Evolutionary conservation across 257 asterid genomes (phyloP).

Genomic region (Solanum megistacrolobum): DNA sequence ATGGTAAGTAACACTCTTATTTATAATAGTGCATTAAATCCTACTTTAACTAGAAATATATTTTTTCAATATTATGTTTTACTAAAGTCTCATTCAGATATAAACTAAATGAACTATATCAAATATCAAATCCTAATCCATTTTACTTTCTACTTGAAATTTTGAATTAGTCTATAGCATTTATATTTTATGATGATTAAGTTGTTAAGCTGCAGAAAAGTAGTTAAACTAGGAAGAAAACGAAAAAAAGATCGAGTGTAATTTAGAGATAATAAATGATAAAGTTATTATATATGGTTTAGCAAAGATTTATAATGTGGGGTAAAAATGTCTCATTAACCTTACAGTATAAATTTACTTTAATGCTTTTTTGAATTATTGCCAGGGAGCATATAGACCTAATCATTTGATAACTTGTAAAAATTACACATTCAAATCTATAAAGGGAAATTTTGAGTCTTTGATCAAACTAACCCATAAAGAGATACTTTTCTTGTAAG

Average conservation of each 20-base stretch:
- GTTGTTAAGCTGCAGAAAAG: not conserved
- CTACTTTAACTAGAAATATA: not conserved
- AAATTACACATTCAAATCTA: conserved; percentile 3
- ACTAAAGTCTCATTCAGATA: not conserved
- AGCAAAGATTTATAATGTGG: conserved; percentile 14
- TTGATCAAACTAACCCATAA: conserved; percentile 4
- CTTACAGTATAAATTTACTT: conserved; percentile 11
- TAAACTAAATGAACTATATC: not conserved
- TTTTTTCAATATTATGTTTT: not conserved
- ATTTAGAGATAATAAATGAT: not conserved
- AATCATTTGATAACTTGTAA: conserved; percentile 27
- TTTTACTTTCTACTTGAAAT: not conserved
- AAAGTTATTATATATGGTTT: not conserved
- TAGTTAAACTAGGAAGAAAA: not conserved
- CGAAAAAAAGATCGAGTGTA: not conserved
- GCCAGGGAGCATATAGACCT: conserved; percentile 27
- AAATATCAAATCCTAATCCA: not conserved
- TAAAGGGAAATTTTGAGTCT: not conserved
- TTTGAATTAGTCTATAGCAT: not conserved
- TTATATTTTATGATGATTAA: not conserved
- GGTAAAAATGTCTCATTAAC: conserved; percentile 25
- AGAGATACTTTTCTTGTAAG: conserved; percentile 61
- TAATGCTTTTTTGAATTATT: conserved; percentile 40
- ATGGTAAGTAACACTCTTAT: not conserved
- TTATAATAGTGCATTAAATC: not conserved